These are phyloP conservation scores for Westerdykella aurantiaca DNA, from an alignment of 2,329 filamentous ascomycete species.

Conservation along the genomic window DNA sequence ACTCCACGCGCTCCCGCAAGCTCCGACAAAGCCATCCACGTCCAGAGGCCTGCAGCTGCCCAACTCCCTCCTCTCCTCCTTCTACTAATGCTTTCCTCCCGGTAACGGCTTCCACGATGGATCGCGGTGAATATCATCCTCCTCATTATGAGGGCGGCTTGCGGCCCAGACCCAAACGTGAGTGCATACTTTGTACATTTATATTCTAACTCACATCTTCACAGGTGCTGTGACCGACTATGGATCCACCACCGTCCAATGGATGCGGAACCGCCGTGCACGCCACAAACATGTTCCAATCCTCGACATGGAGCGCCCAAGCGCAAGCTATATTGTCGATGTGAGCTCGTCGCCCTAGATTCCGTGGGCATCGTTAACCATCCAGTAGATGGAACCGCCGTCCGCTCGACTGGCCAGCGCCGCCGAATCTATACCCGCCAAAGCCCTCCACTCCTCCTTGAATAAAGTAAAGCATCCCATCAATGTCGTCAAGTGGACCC, in stretches of 20 bases:
- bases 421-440: conserved; percentile 85
- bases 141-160: conserved; percentile 26
- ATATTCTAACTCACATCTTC: not conserved
- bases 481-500: conserved; percentile 96
- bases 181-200: conserved; percentile 7
- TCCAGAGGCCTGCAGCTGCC: not conserved
- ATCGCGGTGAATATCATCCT: conserved; percentile 32
- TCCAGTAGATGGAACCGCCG: conserved; percentile 73
- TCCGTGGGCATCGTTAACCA: conserved; percentile 3
- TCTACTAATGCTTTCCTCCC: too few relatives aligned
- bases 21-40: conserved; percentile 1
- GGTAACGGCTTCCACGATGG: conserved; percentile 20
- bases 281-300: conserved; percentile 66
- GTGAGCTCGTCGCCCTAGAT: conserved; percentile 45
- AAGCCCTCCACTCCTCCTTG: conserved; percentile 92
- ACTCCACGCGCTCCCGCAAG: not conserved
- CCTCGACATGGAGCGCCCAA: conserved; percentile 77
- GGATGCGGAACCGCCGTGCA: conserved; percentile 77
- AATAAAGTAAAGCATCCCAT: conserved; percentile 98
- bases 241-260: conserved; percentile 82
- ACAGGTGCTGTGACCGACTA: conserved; percentile 88
- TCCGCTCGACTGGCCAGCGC: conserved; percentile 66
- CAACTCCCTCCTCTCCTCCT: not conserved
- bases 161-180: conserved; percentile 34
- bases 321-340: conserved; percentile 83